Percentiles rank a stretch among this genome's conserved stretches.
Conservation (phyloP, 23 red algal genomes). For the Cyanidiococcus yangmingshanensis region DNA sequence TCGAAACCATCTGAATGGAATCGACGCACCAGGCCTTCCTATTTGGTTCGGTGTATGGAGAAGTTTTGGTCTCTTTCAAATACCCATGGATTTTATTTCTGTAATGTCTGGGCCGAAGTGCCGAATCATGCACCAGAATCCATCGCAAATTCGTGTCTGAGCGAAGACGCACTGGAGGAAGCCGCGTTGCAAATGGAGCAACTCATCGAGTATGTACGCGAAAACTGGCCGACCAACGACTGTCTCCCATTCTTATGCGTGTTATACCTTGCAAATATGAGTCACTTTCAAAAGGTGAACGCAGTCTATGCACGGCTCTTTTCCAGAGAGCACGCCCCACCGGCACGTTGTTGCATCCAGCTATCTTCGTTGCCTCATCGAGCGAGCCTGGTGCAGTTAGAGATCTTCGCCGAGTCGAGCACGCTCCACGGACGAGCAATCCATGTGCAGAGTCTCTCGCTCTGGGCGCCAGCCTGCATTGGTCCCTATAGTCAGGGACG, state of each 20-base stretch:
- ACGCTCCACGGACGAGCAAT: conserved; percentile 13
- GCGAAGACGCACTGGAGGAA: not conserved
- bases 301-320: conserved; percentile 48
- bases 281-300: conserved; percentile 47
- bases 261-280: conserved; percentile 24
- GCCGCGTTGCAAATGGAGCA: not conserved
- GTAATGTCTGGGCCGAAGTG: not conserved
- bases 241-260: conserved; percentile 31
- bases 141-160: not conserved
- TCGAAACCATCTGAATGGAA: not conserved
- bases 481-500: conserved; percentile 79
- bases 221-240: not conserved
- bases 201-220: not conserved
- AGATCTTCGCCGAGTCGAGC: conserved; percentile 38
- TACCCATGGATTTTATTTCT: not conserved
- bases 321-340: conserved; percentile 40
- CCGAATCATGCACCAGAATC: not conserved
- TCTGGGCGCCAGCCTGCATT: conserved; percentile 97
- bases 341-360: conserved; percentile 48
- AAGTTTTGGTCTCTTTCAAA: not conserved
- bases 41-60: not conserved
- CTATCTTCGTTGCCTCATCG: conserved; percentile 25
- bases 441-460: conserved; percentile 87
- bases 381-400: conserved; percentile 25
- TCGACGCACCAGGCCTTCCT: not conserved